phyloP scores from a whole-genome alignment of 176 grass and related monocot species.

The Hsuehochloa calcarea region DNA sequence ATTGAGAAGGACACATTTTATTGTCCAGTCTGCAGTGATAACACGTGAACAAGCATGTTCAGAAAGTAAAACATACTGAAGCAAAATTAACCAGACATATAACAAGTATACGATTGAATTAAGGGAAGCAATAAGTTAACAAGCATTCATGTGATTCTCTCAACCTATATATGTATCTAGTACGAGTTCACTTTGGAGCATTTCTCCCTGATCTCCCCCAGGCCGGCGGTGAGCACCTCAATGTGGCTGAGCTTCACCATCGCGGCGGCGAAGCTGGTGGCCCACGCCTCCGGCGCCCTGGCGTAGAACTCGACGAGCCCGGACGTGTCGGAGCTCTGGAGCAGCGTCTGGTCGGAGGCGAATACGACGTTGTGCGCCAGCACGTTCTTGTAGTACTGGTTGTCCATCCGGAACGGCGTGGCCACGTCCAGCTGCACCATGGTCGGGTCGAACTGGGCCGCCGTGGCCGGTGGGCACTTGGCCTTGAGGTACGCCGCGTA shows the following conservation, averaged over 20 bases:
- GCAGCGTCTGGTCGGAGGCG: not conserved
- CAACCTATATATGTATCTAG: not conserved
- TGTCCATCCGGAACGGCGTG: too few species aligned
- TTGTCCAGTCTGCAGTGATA: not conserved
- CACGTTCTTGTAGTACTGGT: too few species aligned
- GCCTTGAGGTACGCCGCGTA: too few species aligned
- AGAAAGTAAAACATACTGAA: too few species aligned
- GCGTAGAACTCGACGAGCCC: not conserved
- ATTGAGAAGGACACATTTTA: not conserved
- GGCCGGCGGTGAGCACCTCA: not conserved
- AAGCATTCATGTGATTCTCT: too few species aligned
- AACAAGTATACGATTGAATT: not conserved
- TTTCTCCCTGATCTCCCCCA: not conserved
- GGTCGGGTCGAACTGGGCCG: too few species aligned
- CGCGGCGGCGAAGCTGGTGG: not conserved
- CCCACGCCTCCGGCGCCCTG: too few species aligned
- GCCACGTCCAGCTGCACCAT: too few species aligned
- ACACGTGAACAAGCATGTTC: not conserved
- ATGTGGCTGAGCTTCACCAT: not conserved
- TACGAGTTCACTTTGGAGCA: not conserved
- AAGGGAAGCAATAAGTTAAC: too few species aligned
- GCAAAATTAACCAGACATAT: too few species aligned
- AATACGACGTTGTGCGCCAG: too few species aligned
- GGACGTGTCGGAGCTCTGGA: not conserved
- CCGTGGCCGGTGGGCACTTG: too few species aligned